phyloP scores from a whole-genome alignment of 257 asterid genomes.

The Salvia rosmarinus region DNA sequence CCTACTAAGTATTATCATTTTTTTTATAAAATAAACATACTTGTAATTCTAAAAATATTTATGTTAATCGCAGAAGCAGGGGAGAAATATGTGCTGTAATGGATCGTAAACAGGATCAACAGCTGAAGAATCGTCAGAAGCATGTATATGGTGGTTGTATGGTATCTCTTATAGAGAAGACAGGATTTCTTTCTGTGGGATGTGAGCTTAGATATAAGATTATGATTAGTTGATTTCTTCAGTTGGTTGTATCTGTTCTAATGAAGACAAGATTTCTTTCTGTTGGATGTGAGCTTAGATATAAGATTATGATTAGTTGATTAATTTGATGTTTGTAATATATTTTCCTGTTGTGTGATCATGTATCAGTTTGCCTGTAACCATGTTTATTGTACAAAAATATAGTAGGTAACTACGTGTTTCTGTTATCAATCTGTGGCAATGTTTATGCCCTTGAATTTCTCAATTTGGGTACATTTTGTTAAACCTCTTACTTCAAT shows the following conservation, averaged over 20 bases:
- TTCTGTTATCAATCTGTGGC: not conserved
- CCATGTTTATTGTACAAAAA: not conserved
- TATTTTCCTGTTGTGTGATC: constrained; percentile 5
- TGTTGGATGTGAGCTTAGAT: constrained; percentile 22
- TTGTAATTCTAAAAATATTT: constrained; percentile 2
- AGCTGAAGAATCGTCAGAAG: constrained; percentile 14
- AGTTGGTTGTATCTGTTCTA: constrained; percentile 22
- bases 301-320: not conserved
- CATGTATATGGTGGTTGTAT: constrained; percentile 8
- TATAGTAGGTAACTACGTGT: not conserved
- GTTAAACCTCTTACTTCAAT: not conserved
- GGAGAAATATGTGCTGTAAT: constrained; percentile 48
- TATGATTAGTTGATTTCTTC: too few species aligned
- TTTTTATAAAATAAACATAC: not conserved
- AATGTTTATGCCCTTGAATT: not conserved
- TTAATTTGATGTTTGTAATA: constrained; percentile 16
- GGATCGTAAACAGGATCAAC: constrained; percentile 18
- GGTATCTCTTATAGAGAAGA: too few species aligned
- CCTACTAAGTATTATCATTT: not conserved
- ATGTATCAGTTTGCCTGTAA: constrained; percentile 11
- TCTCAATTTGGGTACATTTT: not conserved
- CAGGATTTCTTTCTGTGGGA: too few species aligned
- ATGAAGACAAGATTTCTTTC: constrained; percentile 13
- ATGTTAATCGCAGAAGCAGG: constrained; percentile 48
- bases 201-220: too few species aligned